A percentile compares a stretch with the other conserved stretches of the same genome.
phyloP scores from a whole-genome alignment of 2,329 filamentous ascomycete genomes.

The Hysterium pulicare region DNA sequence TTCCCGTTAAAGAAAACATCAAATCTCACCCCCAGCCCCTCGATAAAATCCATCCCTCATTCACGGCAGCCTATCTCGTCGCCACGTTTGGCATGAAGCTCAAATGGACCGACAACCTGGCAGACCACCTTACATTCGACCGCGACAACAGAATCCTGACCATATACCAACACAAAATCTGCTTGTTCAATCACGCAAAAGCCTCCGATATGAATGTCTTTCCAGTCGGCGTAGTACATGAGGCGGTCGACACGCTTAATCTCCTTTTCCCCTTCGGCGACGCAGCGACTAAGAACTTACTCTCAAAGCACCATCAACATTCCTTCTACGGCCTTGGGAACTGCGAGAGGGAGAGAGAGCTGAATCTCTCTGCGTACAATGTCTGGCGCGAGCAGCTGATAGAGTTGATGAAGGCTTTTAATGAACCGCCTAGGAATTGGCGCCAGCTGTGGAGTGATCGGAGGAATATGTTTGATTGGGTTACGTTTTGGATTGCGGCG shows the following conservation, averaged over 20 bases:
- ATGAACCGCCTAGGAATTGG: no score
- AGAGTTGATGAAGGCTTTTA: no score
- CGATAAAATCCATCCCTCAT: conserved; percentile 7
- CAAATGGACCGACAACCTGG: conserved; percentile 12
- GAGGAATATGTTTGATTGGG: no score
- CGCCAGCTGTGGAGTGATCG: no score
- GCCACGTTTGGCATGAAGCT: conserved; percentile 11
- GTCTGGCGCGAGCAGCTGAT: no score
- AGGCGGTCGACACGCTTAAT: conserved; percentile 11
- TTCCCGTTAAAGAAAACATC: no score
- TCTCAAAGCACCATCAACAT: no score
- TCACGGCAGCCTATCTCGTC: conserved; percentile 12
- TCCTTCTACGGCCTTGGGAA: no score
- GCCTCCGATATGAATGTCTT: conserved; percentile 3
- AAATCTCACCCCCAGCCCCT: not conserved
- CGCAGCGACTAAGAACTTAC: no score
- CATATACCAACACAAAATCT: conserved; percentile 13
- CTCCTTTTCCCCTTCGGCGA: conserved; percentile 13
- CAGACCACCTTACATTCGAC: conserved; percentile 10
- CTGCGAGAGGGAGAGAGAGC: no score
- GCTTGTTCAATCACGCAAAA: conserved; percentile 9
- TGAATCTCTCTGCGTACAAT: no score
- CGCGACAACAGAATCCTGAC: conserved; percentile 1
- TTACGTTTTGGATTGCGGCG: no score
- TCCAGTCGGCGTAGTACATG: conserved; percentile 8